Base-by-base conservation (phyloP, 2,329 filamentous ascomycete species). In the Sarocladium strictum region DNA sequence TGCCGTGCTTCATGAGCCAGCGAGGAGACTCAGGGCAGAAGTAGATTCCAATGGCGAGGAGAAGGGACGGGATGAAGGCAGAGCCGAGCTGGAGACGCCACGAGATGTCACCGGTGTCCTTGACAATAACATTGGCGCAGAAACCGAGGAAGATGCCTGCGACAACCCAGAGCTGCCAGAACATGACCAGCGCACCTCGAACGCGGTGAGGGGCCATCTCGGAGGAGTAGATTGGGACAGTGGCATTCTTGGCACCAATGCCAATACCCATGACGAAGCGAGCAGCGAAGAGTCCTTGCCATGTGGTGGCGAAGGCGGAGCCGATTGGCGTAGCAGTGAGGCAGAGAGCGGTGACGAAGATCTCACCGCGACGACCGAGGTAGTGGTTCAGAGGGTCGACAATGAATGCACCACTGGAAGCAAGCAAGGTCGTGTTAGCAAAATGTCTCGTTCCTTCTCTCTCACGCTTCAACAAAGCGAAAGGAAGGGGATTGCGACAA, bases 131-230 rank as follows among this genome's bases (percentile, higher is more conserved):
- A 75, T 80, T 78, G 55, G 72, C 77, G 40, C 70, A 73, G 62
- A 76, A 80, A 11, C 80, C 81, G 3, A 77, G 61, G 60, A 72
- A 68, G 57, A 75, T 74, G 21, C 73, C 73, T 0, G 53, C 17
- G 32, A 56, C 55, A 26, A 59, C 56, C 52, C 55, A 60, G 37
- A 63, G 57, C 57, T 69, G 77, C 87, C 88, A 92, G 61, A 84
- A 85, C 88, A 93, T 92, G 58, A 90, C 87, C 10, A 93, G 74
- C 11, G 85, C 87, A 59, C 87, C 86, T 59, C 86, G 80, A 53
- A 90, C 84, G 4, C 73, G 64, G 2, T 85, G 81, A 0, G 86
- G 86, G 0, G 83, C 78, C 47, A 81, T 86, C 65, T 90, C 87
- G 1, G 87, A 86, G 0, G 85, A 83, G 61, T 89, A 91, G 45